Conservation (phyloP, 768 basidiomycete genomes). For the Pulveroboletus frians region DNA sequence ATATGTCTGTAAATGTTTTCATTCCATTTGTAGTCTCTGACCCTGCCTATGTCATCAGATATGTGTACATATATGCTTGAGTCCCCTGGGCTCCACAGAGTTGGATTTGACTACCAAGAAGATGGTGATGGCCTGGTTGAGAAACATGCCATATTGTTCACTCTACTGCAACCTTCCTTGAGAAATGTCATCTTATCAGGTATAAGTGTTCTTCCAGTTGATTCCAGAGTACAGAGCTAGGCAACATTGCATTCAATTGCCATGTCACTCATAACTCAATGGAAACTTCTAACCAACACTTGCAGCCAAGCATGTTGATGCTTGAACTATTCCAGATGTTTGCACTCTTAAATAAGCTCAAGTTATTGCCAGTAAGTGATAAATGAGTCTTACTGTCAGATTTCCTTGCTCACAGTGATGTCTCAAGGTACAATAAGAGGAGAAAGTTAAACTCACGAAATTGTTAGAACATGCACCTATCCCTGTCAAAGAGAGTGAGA, state of each 20-base stretch:
- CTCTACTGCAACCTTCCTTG: constrained; percentile 86
- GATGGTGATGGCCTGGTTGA: constrained; percentile 80
- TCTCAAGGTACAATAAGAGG: constrained; percentile 61
- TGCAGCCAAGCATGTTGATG: constrained; percentile 79
- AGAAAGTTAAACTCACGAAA: constrained; percentile 87
- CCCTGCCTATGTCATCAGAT: constrained; percentile 41
- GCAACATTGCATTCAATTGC: constrained; percentile 91
- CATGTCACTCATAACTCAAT: constrained; percentile 95
- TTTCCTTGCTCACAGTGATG: neutral
- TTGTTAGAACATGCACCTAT: constrained; percentile 93
- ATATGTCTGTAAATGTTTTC: constrained; percentile 71
- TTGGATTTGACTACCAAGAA: constrained; percentile 86
- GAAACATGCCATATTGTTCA: constrained; percentile 90
- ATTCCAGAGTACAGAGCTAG: constrained; percentile 91
- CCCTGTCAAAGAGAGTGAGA: constrained; percentile 93
- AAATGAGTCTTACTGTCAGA: neutral
- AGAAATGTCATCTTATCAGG: constrained; percentile 91
- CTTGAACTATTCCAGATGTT: constrained; percentile 95
- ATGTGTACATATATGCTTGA: constrained; percentile 95
- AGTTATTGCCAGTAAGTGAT: constrained; percentile 65
- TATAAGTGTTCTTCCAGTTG: constrained; percentile 86
- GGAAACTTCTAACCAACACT: constrained; percentile 93
- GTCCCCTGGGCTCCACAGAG: constrained; percentile 80
- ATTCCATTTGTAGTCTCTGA: neutral
- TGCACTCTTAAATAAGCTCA: constrained; percentile 94